Evolutionary conservation across 495 filamentous ascomycete species (phyloP).

Genomic region (Xanthoparmelia taractica): DNA sequence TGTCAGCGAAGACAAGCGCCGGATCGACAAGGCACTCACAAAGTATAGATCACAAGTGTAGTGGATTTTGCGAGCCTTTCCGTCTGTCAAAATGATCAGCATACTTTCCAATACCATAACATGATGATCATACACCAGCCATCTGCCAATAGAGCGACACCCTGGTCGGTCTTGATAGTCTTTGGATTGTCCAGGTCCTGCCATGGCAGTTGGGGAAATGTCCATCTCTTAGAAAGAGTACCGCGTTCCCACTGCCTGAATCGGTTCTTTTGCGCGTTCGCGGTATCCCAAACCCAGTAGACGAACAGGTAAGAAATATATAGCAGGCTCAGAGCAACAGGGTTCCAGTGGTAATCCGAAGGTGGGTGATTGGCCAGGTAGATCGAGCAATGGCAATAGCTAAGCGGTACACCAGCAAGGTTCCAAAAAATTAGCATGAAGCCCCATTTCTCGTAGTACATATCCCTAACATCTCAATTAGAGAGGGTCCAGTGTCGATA

Average conservation of each 20-base stretch:
- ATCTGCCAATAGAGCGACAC: conserved; percentile 75
- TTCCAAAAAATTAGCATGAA: conserved; percentile 99
- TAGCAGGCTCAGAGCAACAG: conserved; percentile 54
- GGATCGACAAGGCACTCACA: conserved; percentile 40
- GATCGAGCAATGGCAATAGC: conserved; percentile 94
- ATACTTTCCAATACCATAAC: neutral
- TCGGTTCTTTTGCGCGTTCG: conserved; percentile 91
- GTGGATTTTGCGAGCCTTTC: conserved; percentile 87
- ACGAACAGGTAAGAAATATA: conserved; percentile 70
- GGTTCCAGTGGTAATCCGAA: conserved; percentile 71
- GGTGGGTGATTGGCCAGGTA: conserved; percentile 88
- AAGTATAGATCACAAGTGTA: conserved; percentile 90
- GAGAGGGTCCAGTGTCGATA: neutral
- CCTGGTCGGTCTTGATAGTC: conserved; percentile 68
- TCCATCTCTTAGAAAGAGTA: conserved; percentile 58
- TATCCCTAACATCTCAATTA: conserved; percentile 52
- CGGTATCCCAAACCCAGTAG: conserved; percentile 89
- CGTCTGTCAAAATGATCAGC: conserved; percentile 38
- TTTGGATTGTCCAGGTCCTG: conserved; percentile 78
- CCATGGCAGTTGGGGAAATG: conserved; percentile 94
- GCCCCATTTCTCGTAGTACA: conserved; percentile 99
- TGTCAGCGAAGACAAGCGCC: neutral
- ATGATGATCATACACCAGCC: conserved; percentile 66
- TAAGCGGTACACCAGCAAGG: conserved; percentile 86
- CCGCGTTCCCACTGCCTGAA: conserved; percentile 80